Evolutionary conservation across 805 yeast species (phyloP), one percentile per base, ranked within the genome.

Genomic region (Priceomyces medius): DNA sequence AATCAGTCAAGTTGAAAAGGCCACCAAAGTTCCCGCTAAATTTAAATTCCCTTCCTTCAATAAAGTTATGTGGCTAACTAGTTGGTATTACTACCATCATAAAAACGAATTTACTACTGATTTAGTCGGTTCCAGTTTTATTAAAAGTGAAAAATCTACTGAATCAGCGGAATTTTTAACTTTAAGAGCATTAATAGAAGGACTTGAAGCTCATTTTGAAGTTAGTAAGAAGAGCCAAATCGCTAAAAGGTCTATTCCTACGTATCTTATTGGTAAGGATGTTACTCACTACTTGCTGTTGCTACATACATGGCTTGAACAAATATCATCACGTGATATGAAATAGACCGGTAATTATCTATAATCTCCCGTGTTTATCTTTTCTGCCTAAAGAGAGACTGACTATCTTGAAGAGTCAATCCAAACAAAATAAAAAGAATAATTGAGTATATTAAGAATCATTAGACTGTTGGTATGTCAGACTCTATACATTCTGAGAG

Each of bases 11-110:
- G 70, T 89, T 21, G 97, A 89, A 56, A 64, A 68, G 37, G 58
- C 58, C 7, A 86, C 95, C 1, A 76, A 77, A 46, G 96, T 89
- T 3, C 89, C 89, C 0, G 73, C 79, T 38, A 79, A 80, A 51
- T 89, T 83, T 63, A 73, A 87, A 38, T 88, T 86, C 52, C 97
- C 97, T 0, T 73, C 76, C 59, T 88, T 89, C 55, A 74, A 80
- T 45, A 75, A 70, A 45, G 80, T 85, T 3, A 62, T 88, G 60
- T 84, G 91, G 88, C 66, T 81, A 9, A 70, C 85, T 3, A 81
- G 81, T 7, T 71, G 68, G 63, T 74, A 74, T 48, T 69, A 63
- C 40, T 46, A 41, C 20, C 53, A 62, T 20, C 61, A 63, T 37
- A 35, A 48, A 31, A 48, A 48, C 1, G 63, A 58, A 34, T 60